Conservation (phyloP, 2,329 filamentous ascomycete genomes). For the Fusarium pseudocircinatum region DNA sequence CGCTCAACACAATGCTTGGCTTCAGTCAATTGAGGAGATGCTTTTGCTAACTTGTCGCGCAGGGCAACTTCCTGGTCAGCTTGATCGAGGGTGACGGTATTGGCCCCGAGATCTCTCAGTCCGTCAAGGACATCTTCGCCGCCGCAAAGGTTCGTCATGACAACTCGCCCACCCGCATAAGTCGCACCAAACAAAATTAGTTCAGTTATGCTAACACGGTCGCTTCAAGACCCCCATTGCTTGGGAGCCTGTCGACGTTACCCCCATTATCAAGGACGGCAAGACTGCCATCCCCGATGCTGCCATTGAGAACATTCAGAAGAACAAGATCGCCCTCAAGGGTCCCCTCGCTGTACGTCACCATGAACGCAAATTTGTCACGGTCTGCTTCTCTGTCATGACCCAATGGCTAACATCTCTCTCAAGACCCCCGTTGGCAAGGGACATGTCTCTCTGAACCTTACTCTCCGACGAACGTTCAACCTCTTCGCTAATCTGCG, state of each 20-base stretch:
- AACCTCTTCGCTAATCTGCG: conserved; percentile 99
- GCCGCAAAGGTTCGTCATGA: conserved; percentile 80
- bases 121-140: conserved; percentile 98
- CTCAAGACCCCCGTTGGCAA: conserved; percentile 91
- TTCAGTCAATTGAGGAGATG: conserved; percentile 21
- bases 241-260: conserved; percentile 98
- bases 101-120: conserved; percentile 96
- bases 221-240: conserved; percentile 79
- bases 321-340: conserved; percentile 98
- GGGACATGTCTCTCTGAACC: conserved; percentile 98
- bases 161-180: conserved; percentile 11
- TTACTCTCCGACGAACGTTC: conserved; percentile 98
- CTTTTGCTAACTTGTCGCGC: conserved; percentile 41
- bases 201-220: conserved; percentile 38
- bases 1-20: conserved; percentile 28
- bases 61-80: conserved; percentile 96
- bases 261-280: conserved; percentile 90
- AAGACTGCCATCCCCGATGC: conserved; percentile 94
- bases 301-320: conserved; percentile 91
- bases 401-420: conserved; percentile 22
- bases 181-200: background rate
- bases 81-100: conserved; percentile 99
- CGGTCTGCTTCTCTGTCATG: conserved; percentile 3
- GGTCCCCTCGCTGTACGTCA: conserved; percentile 88
- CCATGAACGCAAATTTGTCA: conserved; percentile 14